Base-by-base conservation (phyloP, 176 grass and related monocot species). In the Oryza meridionalis region DNA sequence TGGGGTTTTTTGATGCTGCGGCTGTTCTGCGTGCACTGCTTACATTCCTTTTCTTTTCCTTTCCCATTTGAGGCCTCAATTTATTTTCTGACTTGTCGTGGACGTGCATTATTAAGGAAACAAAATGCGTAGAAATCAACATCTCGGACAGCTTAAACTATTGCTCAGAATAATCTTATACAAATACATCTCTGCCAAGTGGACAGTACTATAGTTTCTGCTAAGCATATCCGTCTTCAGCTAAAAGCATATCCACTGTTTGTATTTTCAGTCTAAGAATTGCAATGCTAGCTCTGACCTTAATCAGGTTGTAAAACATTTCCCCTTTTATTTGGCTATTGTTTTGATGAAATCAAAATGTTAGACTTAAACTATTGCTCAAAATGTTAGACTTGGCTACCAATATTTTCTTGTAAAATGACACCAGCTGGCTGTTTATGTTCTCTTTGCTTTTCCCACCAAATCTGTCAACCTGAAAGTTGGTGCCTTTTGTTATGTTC, bases 341-440 rank as follows among this genome's bases (percentile, higher is more conserved):
- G 11, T 31, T 74, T 53, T 76, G 47, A 32, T 50, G 64, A 46
- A 76, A 76, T 59, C 16, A 42, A 77, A 74, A 29, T 25, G 24
- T 15, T 33, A 42, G 42, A 11, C 63, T 50, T 33, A n/a, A n/a
- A n/a, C n/a, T n/a, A n/a, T n/a, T n/a, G n/a, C n/a, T 59, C 16
- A 42, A 77, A 74, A 29, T 25, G 24, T 15, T 33, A 42, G 42
- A 11, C 63, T 50, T 33, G 25, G 1, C 35, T 78, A 40, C 5
- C 19, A 40, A 40, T 40, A 58, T 58, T 71, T 24, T 29, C 16
- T 77, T 8, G 27, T 64, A 43, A 70, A 14, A 19, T 65, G 2
- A 11, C 64, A 65, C 27, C 38, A 83, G 15, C 65, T 25, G 70
- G 51, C 32, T 17, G 61, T 65, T 49, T 33, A 27, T 1, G 12